Conservation (phyloP, 176 grass and related monocot species). For the Urochloa ruziziensis region DNA sequence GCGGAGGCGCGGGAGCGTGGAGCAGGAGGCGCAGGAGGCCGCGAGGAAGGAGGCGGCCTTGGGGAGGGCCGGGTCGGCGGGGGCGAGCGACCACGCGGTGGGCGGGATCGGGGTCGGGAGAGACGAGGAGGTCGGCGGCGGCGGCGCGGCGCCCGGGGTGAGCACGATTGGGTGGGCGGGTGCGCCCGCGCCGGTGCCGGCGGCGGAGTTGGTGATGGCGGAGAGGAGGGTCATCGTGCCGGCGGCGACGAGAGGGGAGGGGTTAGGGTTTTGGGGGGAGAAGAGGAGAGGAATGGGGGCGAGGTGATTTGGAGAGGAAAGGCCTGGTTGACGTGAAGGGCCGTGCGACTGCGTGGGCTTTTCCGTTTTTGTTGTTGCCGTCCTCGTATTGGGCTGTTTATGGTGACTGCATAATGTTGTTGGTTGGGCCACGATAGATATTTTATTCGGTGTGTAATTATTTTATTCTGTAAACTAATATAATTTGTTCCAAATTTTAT, state of each 20-base stretch:
- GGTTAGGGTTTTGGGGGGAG: constrained; percentile 52
- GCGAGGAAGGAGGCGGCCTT: constrained; percentile 35
- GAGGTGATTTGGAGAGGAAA: not conserved
- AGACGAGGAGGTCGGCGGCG: constrained; percentile 8
- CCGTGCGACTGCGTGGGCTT: not conserved
- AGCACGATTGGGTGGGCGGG: constrained; percentile 34
- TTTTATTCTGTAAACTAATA: no score
- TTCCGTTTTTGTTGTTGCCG: not conserved
- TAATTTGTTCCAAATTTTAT: no score
- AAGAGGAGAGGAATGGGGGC: not conserved
- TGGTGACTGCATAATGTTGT: no score
- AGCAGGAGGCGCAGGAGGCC: constrained; percentile 23
- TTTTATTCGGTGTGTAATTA: no score
- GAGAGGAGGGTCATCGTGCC: constrained; percentile 70
- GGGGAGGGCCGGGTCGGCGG: constrained; percentile 41
- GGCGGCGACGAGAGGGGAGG: not conserved
- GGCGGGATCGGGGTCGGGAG: constrained; percentile 40
- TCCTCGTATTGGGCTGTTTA: no score
- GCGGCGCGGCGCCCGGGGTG: constrained; percentile 45
- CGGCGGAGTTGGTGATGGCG: constrained; percentile 29
- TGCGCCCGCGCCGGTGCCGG: not conserved
- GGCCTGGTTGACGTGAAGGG: not conserved
- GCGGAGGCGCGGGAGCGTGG: constrained; percentile 30
- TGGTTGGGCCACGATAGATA: no score
- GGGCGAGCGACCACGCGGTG: constrained; percentile 57